Evolutionary conservation across 306 rosid species (phyloP).

Genomic region (Inga oerstediana): DNA sequence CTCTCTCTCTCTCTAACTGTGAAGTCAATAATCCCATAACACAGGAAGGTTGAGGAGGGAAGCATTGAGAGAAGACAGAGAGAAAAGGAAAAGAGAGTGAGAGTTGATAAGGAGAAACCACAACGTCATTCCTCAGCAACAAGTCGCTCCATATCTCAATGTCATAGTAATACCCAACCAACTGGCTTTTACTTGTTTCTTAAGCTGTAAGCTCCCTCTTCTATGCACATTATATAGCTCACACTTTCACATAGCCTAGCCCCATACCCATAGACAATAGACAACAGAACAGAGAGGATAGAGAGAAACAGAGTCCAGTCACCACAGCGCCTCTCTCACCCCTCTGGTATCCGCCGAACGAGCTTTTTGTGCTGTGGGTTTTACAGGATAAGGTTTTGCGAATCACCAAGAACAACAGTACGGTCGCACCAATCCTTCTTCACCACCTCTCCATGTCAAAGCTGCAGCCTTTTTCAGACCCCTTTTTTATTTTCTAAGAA

Average conservation of each 20-base stretch:
- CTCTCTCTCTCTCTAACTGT: background rate
- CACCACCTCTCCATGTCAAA: slow-evolving; percentile 57
- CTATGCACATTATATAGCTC: slow-evolving; percentile 34
- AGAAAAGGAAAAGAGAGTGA: background rate
- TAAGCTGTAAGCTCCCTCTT: slow-evolving; percentile 33
- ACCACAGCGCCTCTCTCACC: background rate
- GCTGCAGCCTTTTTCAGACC: slow-evolving; percentile 43
- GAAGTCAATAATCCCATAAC: slow-evolving; percentile 33
- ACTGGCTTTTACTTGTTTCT: slow-evolving; percentile 29
- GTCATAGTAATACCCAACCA: slow-evolving; percentile 35
- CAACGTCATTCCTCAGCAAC: slow-evolving; percentile 29
- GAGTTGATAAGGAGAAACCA: background rate
- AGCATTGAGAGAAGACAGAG: slow-evolving; percentile 26
- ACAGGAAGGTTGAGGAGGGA: slow-evolving; percentile 16
- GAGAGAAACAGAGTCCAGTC: background rate
- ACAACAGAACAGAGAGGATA: background rate
- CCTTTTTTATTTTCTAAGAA: too few species aligned
- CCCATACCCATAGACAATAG: background rate
- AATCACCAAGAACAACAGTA: slow-evolving; percentile 39
- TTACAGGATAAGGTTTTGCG: slow-evolving; percentile 65
- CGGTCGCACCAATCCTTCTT: slow-evolving; percentile 41
- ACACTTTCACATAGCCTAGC: slow-evolving; percentile 31
- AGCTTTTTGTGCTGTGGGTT: background rate
- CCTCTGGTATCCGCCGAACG: slow-evolving; percentile 34
- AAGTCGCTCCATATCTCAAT: slow-evolving; percentile 44